Conservation (phyloP, 305 asterid species). For the Coffea humblotiana region DNA sequence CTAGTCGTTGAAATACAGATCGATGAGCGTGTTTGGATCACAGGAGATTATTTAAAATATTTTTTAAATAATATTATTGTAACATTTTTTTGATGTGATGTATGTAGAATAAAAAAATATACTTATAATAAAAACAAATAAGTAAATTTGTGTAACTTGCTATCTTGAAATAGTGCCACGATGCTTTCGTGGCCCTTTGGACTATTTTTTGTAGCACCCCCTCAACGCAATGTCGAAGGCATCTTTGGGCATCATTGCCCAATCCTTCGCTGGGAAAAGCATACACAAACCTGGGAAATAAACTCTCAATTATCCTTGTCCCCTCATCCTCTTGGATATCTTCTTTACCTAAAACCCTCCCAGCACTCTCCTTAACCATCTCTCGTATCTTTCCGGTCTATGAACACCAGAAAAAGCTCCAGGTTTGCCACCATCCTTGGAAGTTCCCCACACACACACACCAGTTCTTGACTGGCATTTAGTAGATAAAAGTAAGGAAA, state of each 20-base stretch:
- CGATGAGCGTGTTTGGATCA: not conserved
- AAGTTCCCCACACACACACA: no score
- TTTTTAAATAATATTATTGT: no score
- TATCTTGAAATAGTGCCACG: no score
- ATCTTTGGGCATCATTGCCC: constrained; percentile 19
- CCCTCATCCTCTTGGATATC: constrained; percentile 32
- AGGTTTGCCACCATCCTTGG: no score
- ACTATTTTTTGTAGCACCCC: constrained; percentile 23
- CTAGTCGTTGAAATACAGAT: not conserved
- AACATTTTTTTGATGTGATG: no score
- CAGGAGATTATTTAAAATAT: no score
- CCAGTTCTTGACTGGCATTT: no score
- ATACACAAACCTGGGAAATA: constrained; percentile 33
- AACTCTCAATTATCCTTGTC: constrained; percentile 24
- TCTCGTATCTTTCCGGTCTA: constrained; percentile 34
- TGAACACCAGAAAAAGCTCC: constrained; percentile 37
- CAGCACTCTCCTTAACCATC: constrained; percentile 36
- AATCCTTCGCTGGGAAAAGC: constrained; percentile 12
- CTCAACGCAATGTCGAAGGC: constrained; percentile 39
- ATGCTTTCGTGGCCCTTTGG: not conserved
- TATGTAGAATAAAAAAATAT: no score
- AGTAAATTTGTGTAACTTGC: no score
- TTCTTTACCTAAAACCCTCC: constrained; percentile 20
- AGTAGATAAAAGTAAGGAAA: no score
- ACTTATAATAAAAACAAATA: no score